Evolutionary conservation across 73 alveolate genomes (phyloP).

Genomic region (Paramecium octaurelia): DNA sequence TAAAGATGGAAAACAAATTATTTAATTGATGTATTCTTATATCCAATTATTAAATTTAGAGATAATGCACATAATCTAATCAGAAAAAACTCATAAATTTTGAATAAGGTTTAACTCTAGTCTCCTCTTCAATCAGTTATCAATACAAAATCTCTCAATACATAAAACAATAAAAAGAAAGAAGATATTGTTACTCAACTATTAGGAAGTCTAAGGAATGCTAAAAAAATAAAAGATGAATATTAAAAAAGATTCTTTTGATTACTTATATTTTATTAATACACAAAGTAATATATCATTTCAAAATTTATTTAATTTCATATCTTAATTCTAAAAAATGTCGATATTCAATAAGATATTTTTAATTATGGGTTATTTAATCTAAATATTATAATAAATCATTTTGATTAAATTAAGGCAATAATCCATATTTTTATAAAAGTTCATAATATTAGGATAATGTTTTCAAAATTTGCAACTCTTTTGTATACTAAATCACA

Average conservation of each 20-base stretch:
- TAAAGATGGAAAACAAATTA: not conserved
- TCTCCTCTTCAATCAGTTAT: not conserved
- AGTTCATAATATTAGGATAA: not conserved
- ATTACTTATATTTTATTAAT: not conserved
- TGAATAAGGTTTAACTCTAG: not conserved
- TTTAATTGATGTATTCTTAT: not conserved
- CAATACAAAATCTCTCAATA: not conserved
- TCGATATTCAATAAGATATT: not conserved
- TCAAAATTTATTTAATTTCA: not conserved
- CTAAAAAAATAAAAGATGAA: slow-evolving; percentile 32
- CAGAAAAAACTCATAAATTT: not conserved
- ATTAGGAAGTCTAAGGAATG: slow-evolving; percentile 47
- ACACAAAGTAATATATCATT: not conserved
- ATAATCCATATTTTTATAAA: not conserved
- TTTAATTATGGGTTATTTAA: not conserved
- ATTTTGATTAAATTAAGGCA: not conserved
- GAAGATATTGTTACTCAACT: slow-evolving; percentile 32
- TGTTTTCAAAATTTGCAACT: not conserved
- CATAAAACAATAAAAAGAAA: not conserved
- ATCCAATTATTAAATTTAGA: not conserved
- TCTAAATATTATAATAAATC: not conserved
- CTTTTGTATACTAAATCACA: not conserved
- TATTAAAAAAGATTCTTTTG: slow-evolving; percentile 11
- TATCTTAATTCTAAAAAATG: not conserved
- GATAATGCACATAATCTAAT: slow-evolving; percentile 23